Evolutionary conservation across 371 early-diverging fungal genomes (phyloP), one percentile per base, ranked within the genome.

Genomic region (Mortierella sp.): DNA sequence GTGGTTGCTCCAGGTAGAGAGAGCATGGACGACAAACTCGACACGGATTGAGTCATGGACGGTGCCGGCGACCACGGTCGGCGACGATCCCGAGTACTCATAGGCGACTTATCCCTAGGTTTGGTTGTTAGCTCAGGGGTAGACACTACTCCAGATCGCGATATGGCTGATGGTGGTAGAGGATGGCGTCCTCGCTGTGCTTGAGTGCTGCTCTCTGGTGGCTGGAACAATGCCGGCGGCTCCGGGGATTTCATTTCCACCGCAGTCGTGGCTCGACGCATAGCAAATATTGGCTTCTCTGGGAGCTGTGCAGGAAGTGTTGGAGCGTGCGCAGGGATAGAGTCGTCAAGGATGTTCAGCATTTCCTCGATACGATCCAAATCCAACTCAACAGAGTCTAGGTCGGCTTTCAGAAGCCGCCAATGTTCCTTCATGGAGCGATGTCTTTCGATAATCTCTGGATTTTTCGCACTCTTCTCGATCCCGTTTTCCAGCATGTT

Each of bases 401-500:
- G 81, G 0, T 73, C 67, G 2, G 70, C 67, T 27, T 81, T 82
- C 6, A 87, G 71, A 21, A 73, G 68, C 10, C 67, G 64, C 89
- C 88, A 89, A 6, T 82, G 69, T 43, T 78, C 67, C 24, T 84
- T 73, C 83, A 87, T 86, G n/a, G 74, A 56, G 10, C 73, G 70
- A 43, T 87, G 86, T 31, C 84, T 79, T 47, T 82, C 67, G 31
- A 73, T 78, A 4, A 81, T 82, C 1, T 69, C 80, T 21, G 62
- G 61, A 52, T 87, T 83, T 50, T 78, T 79, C 18, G 80, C 81
- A 28, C 86, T 79, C 13, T 80, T 72, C 30, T 84, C 72, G 53
- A 89, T 87, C 14, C 83, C 86, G 57, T 82, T 86, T n/a, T 85
- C 86, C 28, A 87, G 65, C 83, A 85, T 87, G n/a, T 66, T 68